These are phyloP conservation scores for Flueggea neowawraea DNA, from an alignment of 441 rosid genomes.

Conservation along the genomic window DNA sequence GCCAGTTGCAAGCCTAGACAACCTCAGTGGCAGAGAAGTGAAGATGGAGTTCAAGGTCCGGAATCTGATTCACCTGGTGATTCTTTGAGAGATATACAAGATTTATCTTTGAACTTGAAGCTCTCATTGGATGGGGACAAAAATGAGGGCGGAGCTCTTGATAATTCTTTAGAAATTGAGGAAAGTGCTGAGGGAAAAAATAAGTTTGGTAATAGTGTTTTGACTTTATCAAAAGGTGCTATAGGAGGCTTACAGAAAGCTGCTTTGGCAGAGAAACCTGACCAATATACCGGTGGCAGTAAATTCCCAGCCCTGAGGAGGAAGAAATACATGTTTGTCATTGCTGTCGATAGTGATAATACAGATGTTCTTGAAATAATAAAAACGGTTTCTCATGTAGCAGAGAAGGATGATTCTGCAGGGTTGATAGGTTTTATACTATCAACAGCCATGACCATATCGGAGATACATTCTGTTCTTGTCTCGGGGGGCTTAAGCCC, in stretches of 20 bases:
- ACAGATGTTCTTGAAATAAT: slow-evolving; percentile 46
- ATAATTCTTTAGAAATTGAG: slow-evolving; percentile 47
- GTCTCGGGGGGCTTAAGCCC: slow-evolving; percentile 60
- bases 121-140: slow-evolving; percentile 82
- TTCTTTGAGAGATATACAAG: slow-evolving; percentile 87
- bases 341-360: slow-evolving; percentile 75
- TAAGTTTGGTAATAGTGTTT: slow-evolving; percentile 54
- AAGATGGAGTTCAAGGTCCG: slow-evolving; percentile 38
- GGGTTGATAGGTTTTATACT: slow-evolving; percentile 74
- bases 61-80: slow-evolving; percentile 79
- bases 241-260: slow-evolving; percentile 42
- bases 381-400: slow-evolving; percentile 51
- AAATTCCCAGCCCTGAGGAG: slow-evolving; percentile 74
- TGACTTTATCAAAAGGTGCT: slow-evolving; percentile 60
- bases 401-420: slow-evolving; percentile 60
- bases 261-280: slow-evolving; percentile 50
- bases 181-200: slow-evolving; percentile 43
- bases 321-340: slow-evolving; percentile 66
- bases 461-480: slow-evolving; percentile 70
- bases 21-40: slow-evolving; percentile 74
- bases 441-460: slow-evolving; percentile 67
- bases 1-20: slow-evolving; percentile 78
- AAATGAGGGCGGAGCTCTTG: slow-evolving; percentile 44
- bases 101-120: slow-evolving; percentile 81
- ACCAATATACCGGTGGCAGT: slow-evolving; percentile 28